These are phyloP conservation scores for Auricularia cornea DNA, from an alignment of 768 basidiomycete genomes.

Conservation along the genomic window DNA sequence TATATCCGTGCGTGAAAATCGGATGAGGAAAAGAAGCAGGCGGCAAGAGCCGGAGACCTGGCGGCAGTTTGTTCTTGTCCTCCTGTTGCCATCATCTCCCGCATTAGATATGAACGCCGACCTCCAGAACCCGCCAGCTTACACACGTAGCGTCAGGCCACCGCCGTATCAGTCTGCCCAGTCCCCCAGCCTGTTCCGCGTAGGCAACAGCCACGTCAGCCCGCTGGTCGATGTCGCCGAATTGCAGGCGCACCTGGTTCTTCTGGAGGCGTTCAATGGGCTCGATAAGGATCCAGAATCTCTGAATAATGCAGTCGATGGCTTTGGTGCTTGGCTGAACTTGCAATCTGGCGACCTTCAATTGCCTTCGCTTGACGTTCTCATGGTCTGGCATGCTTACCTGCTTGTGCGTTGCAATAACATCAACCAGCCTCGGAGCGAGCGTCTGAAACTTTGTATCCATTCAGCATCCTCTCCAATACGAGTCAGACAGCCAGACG, in stretches of 20 bases:
- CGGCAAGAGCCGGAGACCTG: too few species aligned
- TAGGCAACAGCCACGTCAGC: not conserved
- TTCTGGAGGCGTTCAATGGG: constrained; percentile 9
- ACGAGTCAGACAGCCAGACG: not conserved
- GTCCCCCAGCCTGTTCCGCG: not conserved
- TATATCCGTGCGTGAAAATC: too few species aligned
- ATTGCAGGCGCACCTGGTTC: constrained; percentile 7
- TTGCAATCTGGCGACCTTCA: too few species aligned
- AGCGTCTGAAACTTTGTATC: too few species aligned
- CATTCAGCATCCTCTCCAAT: not conserved
- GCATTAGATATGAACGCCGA: not conserved
- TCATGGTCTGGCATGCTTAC: constrained; percentile 16
- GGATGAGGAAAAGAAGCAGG: too few species aligned
- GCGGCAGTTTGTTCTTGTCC: too few species aligned
- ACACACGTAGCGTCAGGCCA: not conserved
- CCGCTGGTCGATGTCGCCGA: constrained; percentile 8
- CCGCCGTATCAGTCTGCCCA: not conserved
- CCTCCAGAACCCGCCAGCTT: not conserved
- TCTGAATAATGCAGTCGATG: too few species aligned
- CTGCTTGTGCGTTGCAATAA: constrained; percentile 9
- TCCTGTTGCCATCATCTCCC: too few species aligned
- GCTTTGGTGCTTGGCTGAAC: too few species aligned
- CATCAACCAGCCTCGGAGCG: too few species aligned
- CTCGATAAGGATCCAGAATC: not conserved
- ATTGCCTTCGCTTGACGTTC: constrained; percentile 9